Evolutionary conservation across 768 basidiomycete genomes (phyloP), one percentile per base, ranked within the genome.

Genomic region (Mycena alexandri): DNA sequence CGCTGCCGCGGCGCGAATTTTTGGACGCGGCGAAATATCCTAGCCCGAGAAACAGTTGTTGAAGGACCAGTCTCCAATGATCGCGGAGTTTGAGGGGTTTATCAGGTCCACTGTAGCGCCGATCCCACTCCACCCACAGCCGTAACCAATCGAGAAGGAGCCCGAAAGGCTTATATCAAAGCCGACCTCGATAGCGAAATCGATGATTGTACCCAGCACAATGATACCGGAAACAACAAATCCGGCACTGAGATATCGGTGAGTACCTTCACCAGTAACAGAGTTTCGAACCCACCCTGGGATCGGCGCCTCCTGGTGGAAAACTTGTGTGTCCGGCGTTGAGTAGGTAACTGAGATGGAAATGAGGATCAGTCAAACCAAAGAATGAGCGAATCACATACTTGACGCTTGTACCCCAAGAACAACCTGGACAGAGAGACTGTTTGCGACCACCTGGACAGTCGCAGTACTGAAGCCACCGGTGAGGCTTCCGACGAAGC

Each of bases 381-480:
- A 53, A 53, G 29, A 19, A 53, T 25, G 10, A 53, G 51, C 3
- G 51, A 47, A 47, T 47, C 46, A 22, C 51, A 6, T 36, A 53
- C 51, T 29, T 36, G 51, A 29, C 33, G 51, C 51, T 36, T 53
- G 29, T 7, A 53, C 11, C 7, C 51, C 51, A 36, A 53, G 51
- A 36, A 53, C 25, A n/a, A 53, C 17, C 3, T 25, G 10, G 29
- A 17, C 51, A 33, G 33, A 11, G 51, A 53, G 46, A 47, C 4
- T n/a, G 33, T 53, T 29, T 29, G 51, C 51, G 10, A n/a, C n/a
- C 10, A 53, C 29, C 34, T 53, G 33, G 19, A 53, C 34, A n/a
- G 24, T 53, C 29, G 51, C 51, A 33, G 34, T 36, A 53, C 8
- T 53, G 34, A 53, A 53, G 51, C 51, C 51, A n/a, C 25, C 51